phyloP scores from a whole-genome alignment of 129 eudicot species.

The Apium graveolens region DNA sequence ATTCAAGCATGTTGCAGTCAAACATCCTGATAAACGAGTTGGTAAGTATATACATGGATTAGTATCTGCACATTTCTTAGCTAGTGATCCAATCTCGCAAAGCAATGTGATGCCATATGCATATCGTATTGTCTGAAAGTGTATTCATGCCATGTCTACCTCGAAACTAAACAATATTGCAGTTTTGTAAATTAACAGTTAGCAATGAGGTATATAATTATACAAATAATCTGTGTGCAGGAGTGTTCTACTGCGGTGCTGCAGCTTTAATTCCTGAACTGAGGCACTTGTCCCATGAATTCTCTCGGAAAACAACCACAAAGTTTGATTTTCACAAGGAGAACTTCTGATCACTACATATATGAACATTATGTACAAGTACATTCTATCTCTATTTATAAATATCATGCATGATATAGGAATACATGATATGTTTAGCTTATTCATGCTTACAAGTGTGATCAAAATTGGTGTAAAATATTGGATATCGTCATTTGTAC shows the following conservation, averaged over 20 bases:
- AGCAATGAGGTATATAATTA: not conserved
- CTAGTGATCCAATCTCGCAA: no score
- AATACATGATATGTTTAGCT: not conserved
- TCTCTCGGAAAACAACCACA: conserved; percentile 40
- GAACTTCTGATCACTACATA: conserved; percentile 28
- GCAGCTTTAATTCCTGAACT: conserved; percentile 37
- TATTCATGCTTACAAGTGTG: not conserved
- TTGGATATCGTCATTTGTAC: not conserved
- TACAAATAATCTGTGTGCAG: conserved; percentile 19
- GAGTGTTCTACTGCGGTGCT: conserved; percentile 66
- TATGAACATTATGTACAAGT: not conserved
- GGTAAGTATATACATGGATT: conserved; percentile 28
- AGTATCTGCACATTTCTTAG: not conserved
- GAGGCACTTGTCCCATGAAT: conserved; percentile 42
- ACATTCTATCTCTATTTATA: not conserved
- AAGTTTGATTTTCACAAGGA: conserved; percentile 62
- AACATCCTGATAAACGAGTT: conserved; percentile 33
- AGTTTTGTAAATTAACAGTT: not conserved
- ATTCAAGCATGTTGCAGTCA: conserved; percentile 43
- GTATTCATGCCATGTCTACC: not conserved
- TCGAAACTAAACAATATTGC: not conserved
- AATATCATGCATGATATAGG: not conserved
- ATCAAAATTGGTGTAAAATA: not conserved
- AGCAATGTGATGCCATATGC: no score
- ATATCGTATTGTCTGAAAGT: no score